Evolutionary conservation across 305 asterid species (phyloP), one percentile per base, ranked within the genome.

Genomic region (Fraxinus albicans): DNA sequence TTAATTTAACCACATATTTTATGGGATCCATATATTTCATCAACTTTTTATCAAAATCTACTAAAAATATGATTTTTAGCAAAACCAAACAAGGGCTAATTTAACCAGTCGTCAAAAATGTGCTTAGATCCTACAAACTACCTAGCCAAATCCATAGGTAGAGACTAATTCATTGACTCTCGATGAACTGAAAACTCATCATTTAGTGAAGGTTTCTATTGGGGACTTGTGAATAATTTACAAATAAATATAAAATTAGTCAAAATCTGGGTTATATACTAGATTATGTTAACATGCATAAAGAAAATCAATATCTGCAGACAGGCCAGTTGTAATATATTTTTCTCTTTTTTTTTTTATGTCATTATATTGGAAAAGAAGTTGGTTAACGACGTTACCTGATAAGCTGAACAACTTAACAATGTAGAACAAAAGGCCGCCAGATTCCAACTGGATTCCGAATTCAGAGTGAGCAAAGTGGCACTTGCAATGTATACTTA

Each of bases 161-260:
- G 81, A 76, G 40, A 80, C 84, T 55, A 34, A 31, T 65, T 80
- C 72, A 58, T 84, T 80, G 81, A 80, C 84, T 63, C 53, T 50
- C 8, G 34, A 13, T 25, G 27, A 69, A 69, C 74, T 29, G 36
- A 25, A 29, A 69, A 69, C 74, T 69, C 35, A 29, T 69, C 74
- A 75, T 55, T 38, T 35, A 36, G 25, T 47, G 77, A 23, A 35
- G 78, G 58, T 23, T 27, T 69, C 19, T 69, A 69, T 3, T 29
- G 74, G 38, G 21, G 21, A 29, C 36, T 69, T 69, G 74, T 25
- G 12, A 65, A 27, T 67, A 67, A 13, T 27, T 69, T 65, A 65
- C 73, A 65, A 65, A 10, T 65, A 23, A 69, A 78, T 35, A 65
- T 33, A 65, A 21, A 55, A 67, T 25, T 15, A 77, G 50, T 50